A percentile compares a stretch with the other conserved stretches of the same genome.
Evolutionary conservation across 2,329 filamentous ascomycete genomes (phyloP).

Genomic region (Hymenoscyphus linearis): DNA sequence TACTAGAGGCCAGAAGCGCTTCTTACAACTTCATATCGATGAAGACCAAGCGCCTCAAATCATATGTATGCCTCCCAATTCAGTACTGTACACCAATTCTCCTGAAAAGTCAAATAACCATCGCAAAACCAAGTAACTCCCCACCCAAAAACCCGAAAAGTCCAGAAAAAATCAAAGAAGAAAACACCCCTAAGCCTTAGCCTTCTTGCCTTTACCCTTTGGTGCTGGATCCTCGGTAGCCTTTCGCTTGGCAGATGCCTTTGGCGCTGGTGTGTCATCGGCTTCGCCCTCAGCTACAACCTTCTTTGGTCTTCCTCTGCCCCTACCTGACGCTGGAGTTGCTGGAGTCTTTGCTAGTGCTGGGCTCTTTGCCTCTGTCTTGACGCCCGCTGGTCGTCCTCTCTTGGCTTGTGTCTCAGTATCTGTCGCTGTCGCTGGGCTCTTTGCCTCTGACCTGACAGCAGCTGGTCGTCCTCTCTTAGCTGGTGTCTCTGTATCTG

Average conservation of each 20-base stretch:
- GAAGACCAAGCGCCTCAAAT: neutral
- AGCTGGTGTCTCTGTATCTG: neutral
- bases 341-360: too few relatives aligned
- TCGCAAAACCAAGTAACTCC: neutral
- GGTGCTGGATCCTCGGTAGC: constrained; percentile 1
- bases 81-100: neutral
- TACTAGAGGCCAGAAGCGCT: neutral
- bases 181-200: constrained; percentile 10
- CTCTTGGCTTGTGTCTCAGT: neutral
- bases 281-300: neutral
- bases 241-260: constrained; percentile 10
- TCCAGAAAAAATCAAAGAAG: neutral
- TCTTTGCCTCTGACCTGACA: too few relatives aligned
- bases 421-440: too few relatives aligned
- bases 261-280: neutral
- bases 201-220: constrained; percentile 10
- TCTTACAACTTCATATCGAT: neutral
- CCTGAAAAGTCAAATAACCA: neutral
- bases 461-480: too few relatives aligned
- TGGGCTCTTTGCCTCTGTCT: too few relatives aligned
- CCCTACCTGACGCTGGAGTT: neutral
- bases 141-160: neutral
- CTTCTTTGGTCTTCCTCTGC: neutral
- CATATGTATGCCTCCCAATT: neutral
- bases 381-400: too few relatives aligned